Conservation (phyloP, 805 yeast genomes). For the Brettanomyces nanus region DNA sequence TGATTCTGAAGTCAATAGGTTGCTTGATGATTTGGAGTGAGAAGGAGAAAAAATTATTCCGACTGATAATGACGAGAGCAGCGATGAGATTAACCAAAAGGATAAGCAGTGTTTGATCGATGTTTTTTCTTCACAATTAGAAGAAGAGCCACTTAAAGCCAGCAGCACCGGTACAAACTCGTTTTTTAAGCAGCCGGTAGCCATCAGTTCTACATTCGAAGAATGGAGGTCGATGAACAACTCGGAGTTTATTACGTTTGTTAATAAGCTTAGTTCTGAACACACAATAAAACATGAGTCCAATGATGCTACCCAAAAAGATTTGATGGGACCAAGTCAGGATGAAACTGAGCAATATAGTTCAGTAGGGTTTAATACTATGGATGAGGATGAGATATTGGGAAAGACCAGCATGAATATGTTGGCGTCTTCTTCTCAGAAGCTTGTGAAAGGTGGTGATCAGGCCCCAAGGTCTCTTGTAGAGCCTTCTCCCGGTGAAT, state of each 20-base stretch:
- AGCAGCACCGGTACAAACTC: not conserved
- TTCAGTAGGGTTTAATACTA: slow-evolving; percentile 3
- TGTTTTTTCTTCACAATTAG: slow-evolving; percentile 4
- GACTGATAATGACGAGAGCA: too few species aligned
- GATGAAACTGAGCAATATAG: not conserved
- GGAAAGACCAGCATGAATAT: not conserved
- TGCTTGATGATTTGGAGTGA: slow-evolving; percentile 8
- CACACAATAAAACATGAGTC: not conserved
- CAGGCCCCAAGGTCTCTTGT: not conserved
- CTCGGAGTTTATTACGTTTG: slow-evolving; percentile 29
- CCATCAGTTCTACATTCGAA: slow-evolving; percentile 4
- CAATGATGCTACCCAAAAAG: not conserved
- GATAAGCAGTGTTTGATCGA: too few species aligned
- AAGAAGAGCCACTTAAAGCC: not conserved
- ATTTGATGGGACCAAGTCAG: not conserved
- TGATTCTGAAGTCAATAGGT: slow-evolving; percentile 15
- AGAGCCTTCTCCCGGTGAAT: not conserved
- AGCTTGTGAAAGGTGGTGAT: not conserved
- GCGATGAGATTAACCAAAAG: too few species aligned
- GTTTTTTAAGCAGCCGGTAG: not conserved
- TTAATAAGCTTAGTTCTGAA: slow-evolving; percentile 27
- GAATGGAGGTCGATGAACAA: slow-evolving; percentile 32
- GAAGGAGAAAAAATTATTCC: too few species aligned
- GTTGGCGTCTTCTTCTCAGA: not conserved
- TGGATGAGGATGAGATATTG: slow-evolving; percentile 3